Evolutionary conservation across 345 rosid species (phyloP).

Genomic region (Euphorbia tirucalli): DNA sequence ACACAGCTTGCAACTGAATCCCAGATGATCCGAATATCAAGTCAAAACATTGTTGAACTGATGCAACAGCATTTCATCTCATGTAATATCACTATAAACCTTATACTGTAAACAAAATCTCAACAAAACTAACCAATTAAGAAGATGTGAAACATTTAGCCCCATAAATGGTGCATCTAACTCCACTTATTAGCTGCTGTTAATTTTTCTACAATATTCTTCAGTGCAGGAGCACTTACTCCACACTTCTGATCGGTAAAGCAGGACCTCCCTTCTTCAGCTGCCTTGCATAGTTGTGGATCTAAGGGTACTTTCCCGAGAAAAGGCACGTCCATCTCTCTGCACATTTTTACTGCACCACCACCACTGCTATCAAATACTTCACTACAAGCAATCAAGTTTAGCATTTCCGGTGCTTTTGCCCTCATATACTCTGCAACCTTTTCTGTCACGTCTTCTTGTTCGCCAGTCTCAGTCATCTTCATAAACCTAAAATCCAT

Average conservation of each 20-base stretch:
- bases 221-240: slow-evolving; percentile 65
- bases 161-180: slow-evolving; percentile 9
- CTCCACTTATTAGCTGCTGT: slow-evolving; percentile 32
- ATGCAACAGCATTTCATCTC: too few relatives aligned
- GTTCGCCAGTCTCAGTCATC: slow-evolving; percentile 49
- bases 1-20: too few relatives aligned
- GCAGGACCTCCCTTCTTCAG: slow-evolving; percentile 90
- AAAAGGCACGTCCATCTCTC: slow-evolving; percentile 78
- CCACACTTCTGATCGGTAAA: slow-evolving; percentile 62
- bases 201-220: slow-evolving; percentile 52
- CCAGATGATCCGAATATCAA: too few relatives aligned
- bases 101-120: neutral
- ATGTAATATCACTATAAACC: neutral
- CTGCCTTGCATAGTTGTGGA: slow-evolving; percentile 77
- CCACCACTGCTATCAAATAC: slow-evolving; percentile 88
- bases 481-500: slow-evolving; percentile 61
- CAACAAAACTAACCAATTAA: neutral
- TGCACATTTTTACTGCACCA: slow-evolving; percentile 79
- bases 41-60: too few relatives aligned
- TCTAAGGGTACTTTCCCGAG: slow-evolving; percentile 91
- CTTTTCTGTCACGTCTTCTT: slow-evolving; percentile 53
- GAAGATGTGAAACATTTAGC: neutral
- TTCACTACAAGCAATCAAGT: slow-evolving; percentile 54
- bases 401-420: slow-evolving; percentile 73
- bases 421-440: slow-evolving; percentile 48